These are phyloP conservation scores for Chytridium lagenaria DNA, from an alignment of 371 early-diverging fungal genomes.

Conservation along the genomic window DNA sequence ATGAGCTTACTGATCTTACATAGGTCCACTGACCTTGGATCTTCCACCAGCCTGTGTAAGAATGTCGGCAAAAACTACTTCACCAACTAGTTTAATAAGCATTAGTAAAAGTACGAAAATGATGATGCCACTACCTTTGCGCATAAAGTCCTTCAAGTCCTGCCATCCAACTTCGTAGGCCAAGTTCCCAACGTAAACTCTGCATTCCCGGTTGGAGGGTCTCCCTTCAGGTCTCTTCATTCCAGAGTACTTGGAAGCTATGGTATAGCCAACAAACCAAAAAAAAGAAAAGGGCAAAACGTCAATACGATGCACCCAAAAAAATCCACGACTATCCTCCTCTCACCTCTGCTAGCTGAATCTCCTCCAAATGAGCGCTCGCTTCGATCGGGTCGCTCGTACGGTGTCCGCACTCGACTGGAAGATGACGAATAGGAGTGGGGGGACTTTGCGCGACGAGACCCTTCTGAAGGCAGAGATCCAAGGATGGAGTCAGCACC, in stretches of 20 bases:
- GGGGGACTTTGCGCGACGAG: slow-evolving; percentile 14
- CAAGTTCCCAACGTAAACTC: slow-evolving; percentile 60
- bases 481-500: neutral
- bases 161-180: slow-evolving; percentile 54
- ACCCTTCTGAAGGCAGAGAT: neutral
- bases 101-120: neutral
- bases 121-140: slow-evolving; percentile 62
- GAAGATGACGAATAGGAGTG: slow-evolving; percentile 21
- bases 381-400: slow-evolving; percentile 29
- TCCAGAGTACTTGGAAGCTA: slow-evolving; percentile 29
- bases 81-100: slow-evolving; percentile 61
- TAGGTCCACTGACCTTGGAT: slow-evolving; percentile 64
- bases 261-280: no score
- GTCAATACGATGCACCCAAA: no score
- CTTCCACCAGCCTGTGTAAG: slow-evolving; percentile 64
- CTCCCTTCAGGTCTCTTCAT: neutral
- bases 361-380: slow-evolving; percentile 9
- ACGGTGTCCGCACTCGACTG: slow-evolving; percentile 32
- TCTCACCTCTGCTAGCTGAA: neutral
- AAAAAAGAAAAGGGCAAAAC: no score
- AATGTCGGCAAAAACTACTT: slow-evolving; percentile 74
- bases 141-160: slow-evolving; percentile 79
- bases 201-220: slow-evolving; percentile 34
- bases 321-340: no score
- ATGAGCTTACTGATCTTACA: slow-evolving; percentile 35